Percentiles rank a stretch among this genome's conserved stretches.
These are phyloP conservation scores for Melocanna baccifera DNA, from an alignment of 176 grass and related monocot species.

Conservation along the genomic window DNA sequence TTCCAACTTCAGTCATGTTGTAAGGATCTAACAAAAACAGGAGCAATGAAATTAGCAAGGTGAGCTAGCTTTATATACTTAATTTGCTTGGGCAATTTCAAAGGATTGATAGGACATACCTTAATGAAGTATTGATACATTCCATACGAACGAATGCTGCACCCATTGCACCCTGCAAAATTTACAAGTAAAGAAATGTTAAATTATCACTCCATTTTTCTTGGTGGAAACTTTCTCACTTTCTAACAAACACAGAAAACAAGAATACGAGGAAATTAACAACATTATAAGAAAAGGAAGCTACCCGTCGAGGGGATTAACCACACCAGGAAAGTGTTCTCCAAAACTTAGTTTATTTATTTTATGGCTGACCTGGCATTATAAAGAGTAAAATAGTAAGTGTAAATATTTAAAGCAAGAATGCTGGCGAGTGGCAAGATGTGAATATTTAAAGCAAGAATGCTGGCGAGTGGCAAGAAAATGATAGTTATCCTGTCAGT, in stretches of 20 bases:
- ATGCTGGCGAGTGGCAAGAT: neutral
- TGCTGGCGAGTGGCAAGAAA: neutral
- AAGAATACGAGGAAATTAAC: conserved; percentile 11
- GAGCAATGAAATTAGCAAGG: conserved; percentile 19
- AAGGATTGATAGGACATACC: conserved; percentile 46
- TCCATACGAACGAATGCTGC: conserved; percentile 78
- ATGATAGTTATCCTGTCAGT: neutral
- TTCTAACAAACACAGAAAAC: neutral
- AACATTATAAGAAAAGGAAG: conserved; percentile 30
- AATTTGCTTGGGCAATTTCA: neutral
- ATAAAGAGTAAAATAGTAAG: conserved; percentile 5
- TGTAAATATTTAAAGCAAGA: conserved; percentile 12
- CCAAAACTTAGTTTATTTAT: conserved; percentile 92
- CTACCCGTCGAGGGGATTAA: conserved; percentile 97
- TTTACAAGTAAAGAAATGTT: conserved; percentile 31
- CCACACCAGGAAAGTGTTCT: conserved; percentile 80
- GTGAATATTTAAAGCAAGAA: conserved; percentile 15
- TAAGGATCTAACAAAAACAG: neutral
- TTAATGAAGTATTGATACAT: conserved; percentile 99
- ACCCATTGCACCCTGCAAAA: conserved; percentile 66
- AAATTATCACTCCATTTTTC: conserved; percentile 1
- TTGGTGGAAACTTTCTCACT: neutral
- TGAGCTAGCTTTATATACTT: neutral
- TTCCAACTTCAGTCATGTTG: neutral
- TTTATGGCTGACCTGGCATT: conserved; percentile 81